Conservation (phyloP, 257 asterid genomes). For the Nicotiana sylvestris region DNA sequence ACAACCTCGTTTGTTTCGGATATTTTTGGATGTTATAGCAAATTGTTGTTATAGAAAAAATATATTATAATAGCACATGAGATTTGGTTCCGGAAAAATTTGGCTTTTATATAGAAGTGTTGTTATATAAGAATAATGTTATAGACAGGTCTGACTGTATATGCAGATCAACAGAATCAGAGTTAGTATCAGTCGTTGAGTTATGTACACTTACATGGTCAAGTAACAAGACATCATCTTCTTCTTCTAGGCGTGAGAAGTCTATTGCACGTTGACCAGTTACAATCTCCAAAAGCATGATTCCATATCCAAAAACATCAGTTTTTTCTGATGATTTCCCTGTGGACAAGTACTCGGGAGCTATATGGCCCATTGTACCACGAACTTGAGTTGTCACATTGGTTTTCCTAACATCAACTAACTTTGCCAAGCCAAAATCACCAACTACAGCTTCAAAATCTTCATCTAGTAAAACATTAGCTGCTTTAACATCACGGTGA, state of each 20-base stretch:
- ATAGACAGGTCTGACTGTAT: background rate
- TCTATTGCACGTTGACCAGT: slow-evolving; percentile 98
- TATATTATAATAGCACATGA: too few species aligned
- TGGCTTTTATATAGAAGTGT: too few species aligned
- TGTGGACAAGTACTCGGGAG: slow-evolving; percentile 93
- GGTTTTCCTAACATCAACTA: slow-evolving; percentile 83
- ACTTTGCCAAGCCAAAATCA: slow-evolving; percentile 93
- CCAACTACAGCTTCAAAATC: slow-evolving; percentile 96
- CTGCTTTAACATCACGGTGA: slow-evolving; percentile 98
- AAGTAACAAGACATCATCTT: slow-evolving; percentile 88
- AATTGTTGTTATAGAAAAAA: too few species aligned
- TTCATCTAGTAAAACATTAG: slow-evolving; percentile 85
- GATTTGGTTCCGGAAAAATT: too few species aligned
- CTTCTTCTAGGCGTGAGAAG: slow-evolving; percentile 94
- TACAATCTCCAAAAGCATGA: slow-evolving; percentile 86
- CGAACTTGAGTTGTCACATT: slow-evolving; percentile 97
- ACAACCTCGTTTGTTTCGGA: too few species aligned
- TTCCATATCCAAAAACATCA: slow-evolving; percentile 94
- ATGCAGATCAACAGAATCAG: background rate
- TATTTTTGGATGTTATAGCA: too few species aligned
- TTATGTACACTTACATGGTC: slow-evolving; percentile 65
- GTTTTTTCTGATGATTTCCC: slow-evolving; percentile 96
- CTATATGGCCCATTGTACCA: slow-evolving; percentile 99
- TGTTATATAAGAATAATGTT: too few species aligned
- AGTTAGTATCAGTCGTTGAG: background rate